These are phyloP conservation scores for Fragaria nilgerrensis DNA, from an alignment of 306 rosid species.

Conservation along the genomic window DNA sequence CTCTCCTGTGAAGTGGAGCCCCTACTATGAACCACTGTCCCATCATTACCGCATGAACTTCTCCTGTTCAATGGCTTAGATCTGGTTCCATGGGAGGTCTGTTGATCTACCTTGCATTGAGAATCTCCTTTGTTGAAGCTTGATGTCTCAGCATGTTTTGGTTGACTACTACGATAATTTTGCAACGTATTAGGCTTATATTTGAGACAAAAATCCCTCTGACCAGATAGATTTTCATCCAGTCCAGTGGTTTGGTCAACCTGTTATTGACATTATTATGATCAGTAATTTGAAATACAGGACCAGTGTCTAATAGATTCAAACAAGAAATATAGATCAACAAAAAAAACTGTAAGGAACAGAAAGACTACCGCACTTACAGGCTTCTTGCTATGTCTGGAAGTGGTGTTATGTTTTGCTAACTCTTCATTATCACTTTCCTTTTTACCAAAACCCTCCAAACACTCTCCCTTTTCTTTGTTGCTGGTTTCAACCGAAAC, in stretches of 20 bases:
- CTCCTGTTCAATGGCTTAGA: too few relatives aligned
- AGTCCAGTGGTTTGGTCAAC: conserved; percentile 10
- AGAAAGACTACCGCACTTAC: conserved; percentile 32
- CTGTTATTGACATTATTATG: conserved; percentile 28
- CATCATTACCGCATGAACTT: too few relatives aligned
- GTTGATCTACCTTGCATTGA: background rate
- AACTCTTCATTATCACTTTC: conserved; percentile 19
- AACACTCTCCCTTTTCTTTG: conserved; percentile 3
- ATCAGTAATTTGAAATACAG: background rate
- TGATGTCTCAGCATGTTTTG: conserved; percentile 21
- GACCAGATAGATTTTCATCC: background rate
- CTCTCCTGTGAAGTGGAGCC: conserved; percentile 20
- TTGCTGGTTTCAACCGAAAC: conserved; percentile 19
- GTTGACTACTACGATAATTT: conserved; percentile 18
- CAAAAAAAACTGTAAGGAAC: background rate
- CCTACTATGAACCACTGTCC: background rate
- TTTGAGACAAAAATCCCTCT: background rate
- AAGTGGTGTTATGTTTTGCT: conserved; percentile 17
- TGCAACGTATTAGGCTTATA: conserved; percentile 16
- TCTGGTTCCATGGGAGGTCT: background rate
- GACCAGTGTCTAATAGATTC: background rate
- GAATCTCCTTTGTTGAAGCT: conserved; percentile 23
- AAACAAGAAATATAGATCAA: conserved; percentile 1
- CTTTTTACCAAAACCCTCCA: conserved; percentile 3
- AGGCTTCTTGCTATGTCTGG: conserved; percentile 16